Evolutionary conservation across 2,329 filamentous ascomycete genomes (phyloP).

Genomic region (Bisporella sp.): DNA sequence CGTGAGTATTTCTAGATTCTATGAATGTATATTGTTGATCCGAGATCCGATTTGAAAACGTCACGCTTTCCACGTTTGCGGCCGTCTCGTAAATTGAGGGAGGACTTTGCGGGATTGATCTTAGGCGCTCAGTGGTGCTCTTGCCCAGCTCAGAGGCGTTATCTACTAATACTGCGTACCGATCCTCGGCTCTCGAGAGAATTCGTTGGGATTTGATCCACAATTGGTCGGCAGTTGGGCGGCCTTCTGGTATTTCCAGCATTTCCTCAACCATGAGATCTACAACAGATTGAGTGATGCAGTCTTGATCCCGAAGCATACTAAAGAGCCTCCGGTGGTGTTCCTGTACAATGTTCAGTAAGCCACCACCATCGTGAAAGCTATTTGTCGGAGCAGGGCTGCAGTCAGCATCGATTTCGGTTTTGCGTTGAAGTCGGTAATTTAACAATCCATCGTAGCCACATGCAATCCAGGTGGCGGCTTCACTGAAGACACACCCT

Average conservation of each 20-base stretch:
- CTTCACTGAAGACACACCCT: conserved; percentile 28
- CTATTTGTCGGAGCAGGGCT: conserved; percentile 14
- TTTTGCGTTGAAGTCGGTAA: conserved; percentile 15
- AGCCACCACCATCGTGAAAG: conserved; percentile 26
- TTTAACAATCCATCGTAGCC: conserved; percentile 19
- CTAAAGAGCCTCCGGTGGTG: conserved; percentile 11
- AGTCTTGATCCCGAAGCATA: conserved; percentile 7
- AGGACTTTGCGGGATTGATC: no score
- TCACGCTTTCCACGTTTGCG: no score
- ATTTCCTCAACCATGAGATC: conserved; percentile 8
- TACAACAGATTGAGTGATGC: conserved; percentile 9
- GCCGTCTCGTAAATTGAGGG: no score
- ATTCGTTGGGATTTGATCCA: conserved; percentile 1
- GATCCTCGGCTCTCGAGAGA: neutral
- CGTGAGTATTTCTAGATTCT: no score
- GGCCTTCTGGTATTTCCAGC: conserved; percentile 2
- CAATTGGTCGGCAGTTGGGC: conserved; percentile 2
- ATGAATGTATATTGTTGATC: no score
- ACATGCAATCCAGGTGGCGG: conserved; percentile 19
- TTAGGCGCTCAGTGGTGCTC: no score
- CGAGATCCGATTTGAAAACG: no score
- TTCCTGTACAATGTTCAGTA: conserved; percentile 18
- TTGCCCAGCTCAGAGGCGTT: no score
- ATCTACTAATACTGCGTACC: no score
- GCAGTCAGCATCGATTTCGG: conserved; percentile 11